Conservation (phyloP, 2,329 filamentous ascomycete genomes). For the Epichloe coenophiala region DNA sequence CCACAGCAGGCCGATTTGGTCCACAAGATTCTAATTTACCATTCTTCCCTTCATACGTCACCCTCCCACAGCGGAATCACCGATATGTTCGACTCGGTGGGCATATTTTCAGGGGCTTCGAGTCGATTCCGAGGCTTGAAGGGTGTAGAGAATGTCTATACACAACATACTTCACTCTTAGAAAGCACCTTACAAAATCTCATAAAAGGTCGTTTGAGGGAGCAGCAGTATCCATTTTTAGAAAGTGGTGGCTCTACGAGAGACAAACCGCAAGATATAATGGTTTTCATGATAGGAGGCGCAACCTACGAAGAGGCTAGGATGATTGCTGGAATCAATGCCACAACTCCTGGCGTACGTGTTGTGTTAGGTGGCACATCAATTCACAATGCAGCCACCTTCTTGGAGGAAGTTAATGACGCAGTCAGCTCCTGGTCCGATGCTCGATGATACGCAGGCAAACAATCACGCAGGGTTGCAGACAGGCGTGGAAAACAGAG, state of each 20-base stretch:
- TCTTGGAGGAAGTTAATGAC: slow-evolving; percentile 85
- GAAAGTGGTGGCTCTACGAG: slow-evolving; percentile 75
- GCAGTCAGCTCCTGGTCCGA: slow-evolving; percentile 80
- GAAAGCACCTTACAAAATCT: slow-evolving; percentile 83
- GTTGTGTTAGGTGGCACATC: slow-evolving; percentile 82
- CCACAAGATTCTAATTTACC: slow-evolving; percentile 70
- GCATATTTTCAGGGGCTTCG: slow-evolving; percentile 79
- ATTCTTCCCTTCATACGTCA: slow-evolving; percentile 70
- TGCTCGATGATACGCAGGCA: slow-evolving; percentile 11
- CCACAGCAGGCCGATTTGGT: slow-evolving; percentile 66
- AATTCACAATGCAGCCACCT: slow-evolving; percentile 76
- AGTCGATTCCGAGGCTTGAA: slow-evolving; percentile 89
- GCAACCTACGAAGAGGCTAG: slow-evolving; percentile 96
- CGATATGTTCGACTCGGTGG: slow-evolving; percentile 82
- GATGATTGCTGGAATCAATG: slow-evolving; percentile 89
- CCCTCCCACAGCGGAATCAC: slow-evolving; percentile 67
- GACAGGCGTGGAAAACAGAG: too few species aligned
- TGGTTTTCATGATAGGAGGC: slow-evolving; percentile 89
- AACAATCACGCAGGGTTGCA: not conserved
- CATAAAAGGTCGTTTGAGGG: slow-evolving; percentile 78
- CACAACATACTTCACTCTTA: slow-evolving; percentile 82
- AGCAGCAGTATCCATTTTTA: slow-evolving; percentile 84
- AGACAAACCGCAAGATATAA: slow-evolving; percentile 93
- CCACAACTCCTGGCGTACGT: slow-evolving; percentile 73
- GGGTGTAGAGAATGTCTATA: slow-evolving; percentile 97